Evolutionary conservation across 2,329 filamentous ascomycete species (phyloP), one percentile per base, ranked within the genome.

Genomic region (Diaporthe vaccinii): DNA sequence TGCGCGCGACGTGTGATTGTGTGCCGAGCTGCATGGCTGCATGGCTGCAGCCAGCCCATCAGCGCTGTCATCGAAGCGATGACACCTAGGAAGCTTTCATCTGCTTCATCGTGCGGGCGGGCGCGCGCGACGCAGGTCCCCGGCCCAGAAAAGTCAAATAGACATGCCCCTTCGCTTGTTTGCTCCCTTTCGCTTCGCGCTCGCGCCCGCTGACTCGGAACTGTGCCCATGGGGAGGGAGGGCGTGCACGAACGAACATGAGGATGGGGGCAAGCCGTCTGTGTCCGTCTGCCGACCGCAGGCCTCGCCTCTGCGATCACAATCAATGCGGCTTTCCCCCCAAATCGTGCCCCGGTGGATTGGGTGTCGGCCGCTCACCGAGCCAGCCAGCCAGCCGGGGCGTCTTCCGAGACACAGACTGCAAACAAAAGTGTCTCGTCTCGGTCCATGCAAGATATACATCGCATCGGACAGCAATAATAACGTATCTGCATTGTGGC

Each of bases 51-150:
- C 12, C 25, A 55, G 28, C 28, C 28, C 44, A n/a, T 9, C 41
- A 49, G 31, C 14, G 62, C 65, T 69, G 65, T 55, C 49, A 55
- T n/a, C 46, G 9, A 8, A 22, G 34, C 46, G 8, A 41, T 55
- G 46, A 55, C 31, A 69, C 65, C n/a, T 15, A 55, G 34, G n/a
- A 69, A 69, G 65, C 46, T 69, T 69, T 69, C 6, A 34, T 55
- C 7, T 69, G 65, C 65, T 34, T 69, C 65, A 55, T 41, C 34
- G 49, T 69, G 65, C 65, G 65, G 31, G 41, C 62, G 62, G 44
- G 65, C 65, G 65, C 49, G 65, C 65, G 34, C 25, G 34, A 53
- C 62, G 62, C 65, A 55, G 34, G 22, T 12, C 65, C 34, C n/a
- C 31, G 3, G 14, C 8, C 25, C 53, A 41, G 4, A 28, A 69